These are phyloP conservation scores for Penicillium sp. DNA, from an alignment of 2,329 filamentous ascomycete species.

Conservation along the genomic window DNA sequence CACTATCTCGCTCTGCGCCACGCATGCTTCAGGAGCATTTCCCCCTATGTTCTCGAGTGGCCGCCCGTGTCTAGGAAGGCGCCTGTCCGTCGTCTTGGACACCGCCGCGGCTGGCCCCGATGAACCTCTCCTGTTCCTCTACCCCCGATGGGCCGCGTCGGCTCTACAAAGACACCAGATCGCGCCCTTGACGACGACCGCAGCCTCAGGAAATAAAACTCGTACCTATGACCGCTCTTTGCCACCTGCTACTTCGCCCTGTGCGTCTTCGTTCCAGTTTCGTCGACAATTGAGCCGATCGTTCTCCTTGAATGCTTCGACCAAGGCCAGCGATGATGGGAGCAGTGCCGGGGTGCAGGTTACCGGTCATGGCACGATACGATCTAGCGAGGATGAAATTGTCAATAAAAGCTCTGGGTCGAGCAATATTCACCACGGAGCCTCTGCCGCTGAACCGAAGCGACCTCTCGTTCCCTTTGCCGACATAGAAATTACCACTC, in stretches of 20 bases:
- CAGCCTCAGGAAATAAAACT: conserved; percentile 4
- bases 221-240: not conserved
- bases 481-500: conserved; percentile 2
- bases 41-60: conserved; percentile 49
- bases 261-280: conserved; percentile 4
- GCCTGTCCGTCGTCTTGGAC: conserved; percentile 41
- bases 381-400: not conserved
- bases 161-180: conserved; percentile 27
- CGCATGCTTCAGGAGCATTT: conserved; percentile 16
- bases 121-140: conserved; percentile 52
- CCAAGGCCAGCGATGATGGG: not conserved
- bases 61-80: conserved; percentile 46
- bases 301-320: conserved; percentile 22
- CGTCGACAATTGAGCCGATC: conserved; percentile 26
- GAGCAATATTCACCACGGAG: not conserved
- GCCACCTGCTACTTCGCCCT: not conserved
- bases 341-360: not conserved
- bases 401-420: not conserved
- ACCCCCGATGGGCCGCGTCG: conserved; percentile 46
- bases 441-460: not conserved
- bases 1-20: conserved; percentile 11
- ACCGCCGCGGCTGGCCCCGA: conserved; percentile 41
- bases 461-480: conserved; percentile 13
- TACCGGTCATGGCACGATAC: not conserved
- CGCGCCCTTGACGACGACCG: conserved; percentile 18